Evolutionary conservation across 371 early-diverging fungal species (phyloP).

Genomic region (Mortierella sp.): DNA sequence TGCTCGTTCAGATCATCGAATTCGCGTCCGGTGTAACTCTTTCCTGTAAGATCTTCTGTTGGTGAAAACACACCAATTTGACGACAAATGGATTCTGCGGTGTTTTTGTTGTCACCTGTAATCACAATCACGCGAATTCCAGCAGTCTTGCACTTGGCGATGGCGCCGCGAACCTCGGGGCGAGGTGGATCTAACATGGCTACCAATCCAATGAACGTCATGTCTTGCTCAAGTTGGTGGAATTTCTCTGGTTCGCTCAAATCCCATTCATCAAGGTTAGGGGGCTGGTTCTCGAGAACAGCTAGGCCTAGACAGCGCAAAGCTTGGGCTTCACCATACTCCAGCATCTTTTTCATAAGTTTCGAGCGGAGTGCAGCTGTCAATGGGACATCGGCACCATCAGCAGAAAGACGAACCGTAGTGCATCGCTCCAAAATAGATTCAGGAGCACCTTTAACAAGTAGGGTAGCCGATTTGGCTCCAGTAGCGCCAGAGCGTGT

Average conservation of each 20-base stretch:
- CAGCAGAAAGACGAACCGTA: slow-evolving; percentile 62
- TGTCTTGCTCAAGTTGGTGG: slow-evolving; percentile 74
- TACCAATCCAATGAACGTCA: slow-evolving; percentile 91
- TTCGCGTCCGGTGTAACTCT: slow-evolving; percentile 83
- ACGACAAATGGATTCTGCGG: slow-evolving; percentile 94
- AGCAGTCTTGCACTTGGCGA: slow-evolving; percentile 88
- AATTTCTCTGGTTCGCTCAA: slow-evolving; percentile 18
- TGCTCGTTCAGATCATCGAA: slow-evolving; percentile 88
- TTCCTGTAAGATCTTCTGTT: slow-evolving; percentile 39
- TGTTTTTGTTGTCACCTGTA: slow-evolving; percentile 95
- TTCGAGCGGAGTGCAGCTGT: slow-evolving; percentile 60
- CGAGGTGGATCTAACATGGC: slow-evolving; percentile 96
- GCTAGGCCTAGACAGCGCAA: slow-evolving; percentile 74
- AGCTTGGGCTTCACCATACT: slow-evolving; percentile 50
- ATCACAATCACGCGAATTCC: slow-evolving; percentile 97
- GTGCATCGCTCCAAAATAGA: slow-evolving; percentile 89
- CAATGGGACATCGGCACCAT: slow-evolving; percentile 68
- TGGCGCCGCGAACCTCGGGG: slow-evolving; percentile 79
- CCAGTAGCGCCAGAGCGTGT: slow-evolving; percentile 41
- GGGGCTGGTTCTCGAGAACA: slow-evolving; percentile 46
- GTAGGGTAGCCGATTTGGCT: slow-evolving; percentile 56
- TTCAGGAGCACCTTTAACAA: slow-evolving; percentile 96
- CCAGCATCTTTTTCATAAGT: slow-evolving; percentile 67
- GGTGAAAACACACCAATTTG: slow-evolving; percentile 88
- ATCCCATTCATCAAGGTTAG: slow-evolving; percentile 43